Percentiles rank a stretch among this genome's conserved stretches.
phyloP scores from a whole-genome alignment of 805 yeast species.

The Candida rishiriensis region DNA sequence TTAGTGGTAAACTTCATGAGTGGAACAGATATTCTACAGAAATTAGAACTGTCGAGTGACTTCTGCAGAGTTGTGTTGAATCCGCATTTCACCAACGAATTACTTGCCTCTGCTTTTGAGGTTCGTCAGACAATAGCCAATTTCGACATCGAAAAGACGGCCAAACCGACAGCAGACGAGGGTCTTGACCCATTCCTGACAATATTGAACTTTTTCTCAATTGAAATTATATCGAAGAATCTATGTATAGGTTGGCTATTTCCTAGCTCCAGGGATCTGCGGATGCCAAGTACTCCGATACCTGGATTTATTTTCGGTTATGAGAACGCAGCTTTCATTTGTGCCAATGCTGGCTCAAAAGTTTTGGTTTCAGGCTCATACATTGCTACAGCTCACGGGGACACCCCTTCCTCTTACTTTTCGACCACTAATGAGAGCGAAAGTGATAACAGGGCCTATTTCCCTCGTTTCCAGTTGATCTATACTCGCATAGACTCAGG shows the following conservation, averaged over 20 bases:
- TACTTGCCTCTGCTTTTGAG: conserved; percentile 16
- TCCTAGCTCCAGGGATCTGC: conserved; percentile 35
- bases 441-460: conserved; percentile 56
- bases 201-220: conserved; percentile 38
- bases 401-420: conserved; percentile 41
- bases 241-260: conserved; percentile 79
- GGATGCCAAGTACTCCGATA: conserved; percentile 3
- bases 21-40: conserved; percentile 29
- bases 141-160: not conserved
- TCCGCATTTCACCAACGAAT: conserved; percentile 34
- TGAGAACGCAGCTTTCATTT: conserved; percentile 62
- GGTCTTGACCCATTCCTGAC: conserved; percentile 13
- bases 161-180: conserved; percentile 1
- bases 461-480: conserved; percentile 63
- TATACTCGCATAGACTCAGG: conserved; percentile 28
- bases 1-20: conserved; percentile 38
- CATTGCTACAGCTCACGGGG: conserved; percentile 66
- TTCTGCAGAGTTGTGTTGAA: conserved; percentile 56
- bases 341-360: conserved; percentile 59
- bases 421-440: conserved; percentile 41
- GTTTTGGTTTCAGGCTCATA: conserved; percentile 66
- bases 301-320: conserved; percentile 83
- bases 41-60: conserved; percentile 54
- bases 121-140: conserved; percentile 5
- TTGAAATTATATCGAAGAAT: conserved; percentile 58